A percentile compares a stretch with the other conserved stretches of the same genome.
These are phyloP conservation scores for Backusella morwellensis DNA, from an alignment of 192 early-diverging fungal genomes.

Conservation along the genomic window DNA sequence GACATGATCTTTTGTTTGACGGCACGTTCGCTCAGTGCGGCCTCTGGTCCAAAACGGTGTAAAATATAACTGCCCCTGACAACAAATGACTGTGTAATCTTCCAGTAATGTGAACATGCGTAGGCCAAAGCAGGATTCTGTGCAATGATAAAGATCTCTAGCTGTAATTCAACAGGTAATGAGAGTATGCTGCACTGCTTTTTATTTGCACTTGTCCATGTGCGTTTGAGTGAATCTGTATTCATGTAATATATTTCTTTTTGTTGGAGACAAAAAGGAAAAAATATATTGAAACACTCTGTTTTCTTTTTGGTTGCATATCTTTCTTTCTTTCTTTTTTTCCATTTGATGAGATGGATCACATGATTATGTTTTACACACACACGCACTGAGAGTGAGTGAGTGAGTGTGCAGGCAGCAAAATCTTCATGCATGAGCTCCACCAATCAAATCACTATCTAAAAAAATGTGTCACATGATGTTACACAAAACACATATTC, in stretches of 20 bases:
- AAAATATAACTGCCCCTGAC: conserved; percentile 29
- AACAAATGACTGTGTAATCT: conserved; percentile 17
- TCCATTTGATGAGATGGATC: not conserved
- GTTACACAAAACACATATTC: too few species aligned
- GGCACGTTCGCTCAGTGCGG: not conserved
- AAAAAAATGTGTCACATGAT: not conserved
- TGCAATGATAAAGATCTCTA: conserved; percentile 32
- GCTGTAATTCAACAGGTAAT: conserved; percentile 32
- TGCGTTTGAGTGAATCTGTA: not conserved
- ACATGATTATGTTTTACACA: not conserved
- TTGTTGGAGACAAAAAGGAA: not conserved
- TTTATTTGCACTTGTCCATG: not conserved
- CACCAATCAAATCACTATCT: not conserved
- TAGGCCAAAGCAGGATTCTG: conserved; percentile 26
- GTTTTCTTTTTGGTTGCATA: not conserved
- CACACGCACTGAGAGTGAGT: not conserved
- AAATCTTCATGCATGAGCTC: not conserved
- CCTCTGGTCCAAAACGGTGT: conserved; percentile 19
- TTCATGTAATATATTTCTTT: not conserved
- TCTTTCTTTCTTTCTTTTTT: not conserved
- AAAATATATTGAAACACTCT: not conserved
- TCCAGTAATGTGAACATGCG: conserved; percentile 11
- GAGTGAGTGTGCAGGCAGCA: not conserved
- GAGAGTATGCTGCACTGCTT: not conserved
- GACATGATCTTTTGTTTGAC: conserved; percentile 13